A percentile compares a stretch with the other conserved stretches of the same genome.
These are phyloP conservation scores for Neonectria neomacrospora DNA, from an alignment of 2,329 filamentous ascomycete species.

Conservation along the genomic window DNA sequence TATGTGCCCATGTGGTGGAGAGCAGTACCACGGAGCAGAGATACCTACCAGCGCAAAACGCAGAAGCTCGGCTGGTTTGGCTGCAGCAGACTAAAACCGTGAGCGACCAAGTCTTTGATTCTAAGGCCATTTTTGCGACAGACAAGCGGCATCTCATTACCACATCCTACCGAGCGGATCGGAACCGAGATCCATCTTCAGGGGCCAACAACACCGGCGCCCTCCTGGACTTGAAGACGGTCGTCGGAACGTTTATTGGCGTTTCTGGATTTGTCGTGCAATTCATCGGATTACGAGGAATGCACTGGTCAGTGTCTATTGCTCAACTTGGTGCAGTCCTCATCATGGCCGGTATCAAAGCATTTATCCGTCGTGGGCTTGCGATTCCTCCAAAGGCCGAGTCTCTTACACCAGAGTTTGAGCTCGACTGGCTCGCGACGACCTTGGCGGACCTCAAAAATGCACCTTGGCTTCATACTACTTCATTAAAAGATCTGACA, in stretches of 20 bases:
- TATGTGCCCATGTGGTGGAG: constrained; percentile 49
- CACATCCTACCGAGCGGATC: background rate
- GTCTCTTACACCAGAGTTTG: constrained; percentile 31
- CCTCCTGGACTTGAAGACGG: background rate
- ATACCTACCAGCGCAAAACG: constrained; percentile 20
- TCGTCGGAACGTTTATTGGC: background rate
- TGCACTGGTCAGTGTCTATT: constrained; percentile 44
- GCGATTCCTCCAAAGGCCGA: background rate
- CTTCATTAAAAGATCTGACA: background rate
- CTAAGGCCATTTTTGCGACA: constrained; percentile 31
- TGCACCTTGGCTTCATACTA: background rate
- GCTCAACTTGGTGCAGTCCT: constrained; percentile 40
- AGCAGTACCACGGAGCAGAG: constrained; percentile 42
- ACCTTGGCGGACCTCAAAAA: background rate
- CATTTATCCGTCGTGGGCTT: constrained; percentile 38
- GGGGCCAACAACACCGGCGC: background rate
- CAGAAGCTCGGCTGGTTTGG: constrained; percentile 40
- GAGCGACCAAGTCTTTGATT: constrained; percentile 45
- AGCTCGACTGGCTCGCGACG: constrained; percentile 25
- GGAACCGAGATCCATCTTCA: background rate
- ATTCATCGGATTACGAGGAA: constrained; percentile 43
- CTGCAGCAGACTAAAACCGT: constrained; percentile 44
- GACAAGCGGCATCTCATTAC: background rate
- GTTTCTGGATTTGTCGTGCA: constrained; percentile 43
- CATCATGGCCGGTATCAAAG: constrained; percentile 42